Conservation (phyloP, 495 filamentous ascomycete species). For the Eremomyces bilateralis region DNA sequence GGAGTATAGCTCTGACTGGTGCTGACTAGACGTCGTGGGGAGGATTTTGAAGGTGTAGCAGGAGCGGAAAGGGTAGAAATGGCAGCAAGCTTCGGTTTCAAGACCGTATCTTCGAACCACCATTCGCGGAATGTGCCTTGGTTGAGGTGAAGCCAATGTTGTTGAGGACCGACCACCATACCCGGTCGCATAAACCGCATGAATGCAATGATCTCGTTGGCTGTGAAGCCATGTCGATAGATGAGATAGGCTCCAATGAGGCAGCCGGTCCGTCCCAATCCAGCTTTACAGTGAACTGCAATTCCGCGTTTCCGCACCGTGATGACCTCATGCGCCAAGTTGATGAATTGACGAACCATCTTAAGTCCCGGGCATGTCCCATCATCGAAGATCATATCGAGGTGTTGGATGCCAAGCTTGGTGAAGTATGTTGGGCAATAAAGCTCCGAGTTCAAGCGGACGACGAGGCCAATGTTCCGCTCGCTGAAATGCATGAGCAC, state of each 20-base stretch:
- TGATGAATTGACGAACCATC: conserved; percentile 80
- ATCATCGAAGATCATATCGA: conserved; percentile 99
- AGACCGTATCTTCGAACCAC: conserved; percentile 79
- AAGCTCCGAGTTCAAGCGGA: conserved; percentile 84
- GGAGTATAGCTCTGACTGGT: conserved; percentile 60
- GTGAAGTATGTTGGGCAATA: conserved; percentile 94
- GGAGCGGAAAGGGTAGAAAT: conserved; percentile 28
- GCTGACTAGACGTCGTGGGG: conserved; percentile 23
- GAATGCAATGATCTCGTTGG: conserved; percentile 93
- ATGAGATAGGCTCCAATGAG: conserved; percentile 95
- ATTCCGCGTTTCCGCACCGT: conserved; percentile 68
- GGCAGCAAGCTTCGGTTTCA: conserved; percentile 37
- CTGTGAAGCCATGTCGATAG: conserved; percentile 94
- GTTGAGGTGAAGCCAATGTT: conserved; percentile 97
- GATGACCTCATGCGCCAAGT: conserved; percentile 84
- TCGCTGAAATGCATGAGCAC: conserved; percentile 73
- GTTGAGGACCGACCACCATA: conserved; percentile 98
- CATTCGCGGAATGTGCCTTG: conserved; percentile 91
- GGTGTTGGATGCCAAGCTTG: conserved; percentile 76
- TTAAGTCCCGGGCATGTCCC: conserved; percentile 80
- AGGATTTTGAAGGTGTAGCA: conserved; percentile 48
- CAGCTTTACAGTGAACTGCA: conserved; percentile 96
- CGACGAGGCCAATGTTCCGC: conserved; percentile 69
- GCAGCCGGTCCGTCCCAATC: conserved; percentile 87
- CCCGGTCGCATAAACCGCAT: conserved; percentile 99